phyloP scores from a whole-genome alignment of 768 basidiomycete genomes.

The Pleurotus citrinopileatus region DNA sequence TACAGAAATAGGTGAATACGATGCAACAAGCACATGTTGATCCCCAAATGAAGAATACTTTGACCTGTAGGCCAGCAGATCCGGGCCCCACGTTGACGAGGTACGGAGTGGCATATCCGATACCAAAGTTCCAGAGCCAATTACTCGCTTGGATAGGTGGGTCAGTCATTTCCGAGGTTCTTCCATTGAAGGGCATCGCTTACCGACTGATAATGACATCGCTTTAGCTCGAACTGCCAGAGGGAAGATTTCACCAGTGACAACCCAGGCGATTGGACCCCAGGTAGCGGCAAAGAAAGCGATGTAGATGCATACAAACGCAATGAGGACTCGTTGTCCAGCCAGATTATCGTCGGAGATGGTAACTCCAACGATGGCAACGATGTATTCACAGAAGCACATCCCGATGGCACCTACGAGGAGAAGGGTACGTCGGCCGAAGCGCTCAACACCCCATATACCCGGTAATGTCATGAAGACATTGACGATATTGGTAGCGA shows the following conservation, averaged over 20 bases:
- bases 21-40: conserved; percentile 64
- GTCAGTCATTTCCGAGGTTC: not conserved
- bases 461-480: conserved; percentile 77
- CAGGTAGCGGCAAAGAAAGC: conserved; percentile 57
- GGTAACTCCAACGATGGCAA: conserved; percentile 50
- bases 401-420: conserved; percentile 79
- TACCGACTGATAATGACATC: conserved; percentile 68
- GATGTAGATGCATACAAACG: conserved; percentile 53
- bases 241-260: conserved; percentile 81
- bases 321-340: conserved; percentile 60
- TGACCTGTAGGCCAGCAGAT: conserved; percentile 53
- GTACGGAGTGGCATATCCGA: conserved; percentile 52
- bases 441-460: conserved; percentile 76
- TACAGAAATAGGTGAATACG: conserved; percentile 77
- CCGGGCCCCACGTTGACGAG: conserved; percentile 48
- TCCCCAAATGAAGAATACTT: conserved; percentile 88
- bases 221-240: conserved; percentile 80
- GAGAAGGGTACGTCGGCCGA: conserved; percentile 80
- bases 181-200: conserved; percentile 44
- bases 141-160: conserved; percentile 20
- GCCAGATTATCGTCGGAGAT: conserved; percentile 41
- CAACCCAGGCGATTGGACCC: conserved; percentile 71
- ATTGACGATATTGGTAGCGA: conserved; percentile 76
- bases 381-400: conserved; percentile 82
- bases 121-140: conserved; percentile 76